phyloP scores from a whole-genome alignment of 371 early-diverging fungal genomes.

The Zopfochytrium polystomum region DNA sequence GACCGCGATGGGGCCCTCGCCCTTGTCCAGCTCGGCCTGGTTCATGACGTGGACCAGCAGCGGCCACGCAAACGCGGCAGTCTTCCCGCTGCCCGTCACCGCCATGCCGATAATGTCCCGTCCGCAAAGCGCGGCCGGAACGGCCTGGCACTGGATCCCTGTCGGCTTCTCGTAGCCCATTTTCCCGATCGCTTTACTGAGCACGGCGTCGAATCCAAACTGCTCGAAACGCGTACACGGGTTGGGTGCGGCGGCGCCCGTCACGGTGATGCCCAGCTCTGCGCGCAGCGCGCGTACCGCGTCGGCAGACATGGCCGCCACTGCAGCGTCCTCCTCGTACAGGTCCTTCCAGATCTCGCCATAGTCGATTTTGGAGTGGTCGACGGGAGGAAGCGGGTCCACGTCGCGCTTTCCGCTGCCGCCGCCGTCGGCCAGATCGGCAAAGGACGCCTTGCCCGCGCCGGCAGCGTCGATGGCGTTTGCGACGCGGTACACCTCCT shows the following conservation, averaged over 20 bases:
- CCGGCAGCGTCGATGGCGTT: conserved; percentile 70
- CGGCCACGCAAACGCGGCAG: conserved; percentile 91
- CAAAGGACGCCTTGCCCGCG: conserved; percentile 25
- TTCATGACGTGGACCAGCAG: conserved; percentile 52
- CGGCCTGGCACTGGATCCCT: conserved; percentile 81
- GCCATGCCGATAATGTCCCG: conserved; percentile 70
- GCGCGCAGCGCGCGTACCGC: conserved; percentile 57
- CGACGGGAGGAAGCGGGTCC: conserved; percentile 63
- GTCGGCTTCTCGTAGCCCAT: conserved; percentile 95
- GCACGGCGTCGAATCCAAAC: conserved; percentile 75
- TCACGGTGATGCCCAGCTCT: conserved; percentile 38
- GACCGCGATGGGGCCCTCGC: conserved; percentile 48
- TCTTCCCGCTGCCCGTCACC: conserved; percentile 78
- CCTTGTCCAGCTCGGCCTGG: conserved; percentile 14
- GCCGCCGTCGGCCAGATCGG: conserved; percentile 10
- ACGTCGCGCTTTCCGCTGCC: conserved; percentile 49
- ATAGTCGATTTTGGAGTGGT: conserved; percentile 73
- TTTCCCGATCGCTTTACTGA: conserved; percentile 68
- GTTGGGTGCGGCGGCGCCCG: conserved; percentile 61
- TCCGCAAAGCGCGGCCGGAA: conserved; percentile 59
- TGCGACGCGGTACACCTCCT: conserved; percentile 83
- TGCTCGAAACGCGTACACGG: conserved; percentile 88
- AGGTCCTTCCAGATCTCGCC: conserved; percentile 75
- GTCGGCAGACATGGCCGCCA: conserved; percentile 53
- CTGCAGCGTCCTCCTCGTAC: conserved; percentile 70